Percentiles rank a stretch among this genome's conserved stretches.
Evolutionary conservation across 2,329 filamentous ascomycete genomes (phyloP).

Genomic region (Colletotrichum sp.): DNA sequence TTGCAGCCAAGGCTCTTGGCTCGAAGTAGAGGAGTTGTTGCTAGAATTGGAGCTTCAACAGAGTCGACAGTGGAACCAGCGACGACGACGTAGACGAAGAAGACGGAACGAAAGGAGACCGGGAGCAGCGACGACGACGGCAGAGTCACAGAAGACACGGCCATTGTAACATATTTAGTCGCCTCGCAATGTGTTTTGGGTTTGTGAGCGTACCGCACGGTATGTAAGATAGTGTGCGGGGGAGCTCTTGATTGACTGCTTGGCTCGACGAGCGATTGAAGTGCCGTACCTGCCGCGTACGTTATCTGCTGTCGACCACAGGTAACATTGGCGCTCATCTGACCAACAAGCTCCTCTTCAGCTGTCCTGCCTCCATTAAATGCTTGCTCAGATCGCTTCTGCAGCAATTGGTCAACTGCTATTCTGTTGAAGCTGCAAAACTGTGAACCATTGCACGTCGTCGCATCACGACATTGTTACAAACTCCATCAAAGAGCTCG

Average conservation of each 20-base stretch:
- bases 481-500: background rate
- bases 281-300: background rate
- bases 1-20: conserved; percentile 12
- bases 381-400: background rate
- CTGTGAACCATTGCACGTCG: background rate
- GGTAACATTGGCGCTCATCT: background rate
- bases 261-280: background rate
- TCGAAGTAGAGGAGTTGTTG: background rate
- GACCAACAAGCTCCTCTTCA: background rate
- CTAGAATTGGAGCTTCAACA: background rate
- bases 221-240: background rate
- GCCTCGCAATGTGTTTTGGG: background rate
- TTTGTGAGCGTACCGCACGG: background rate
- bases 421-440: background rate
- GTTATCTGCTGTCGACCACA: background rate
- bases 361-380: background rate
- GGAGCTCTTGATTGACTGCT: background rate
- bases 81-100: background rate
- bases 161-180: background rate
- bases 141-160: background rate
- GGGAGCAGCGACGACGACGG: background rate
- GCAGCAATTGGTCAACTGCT: background rate
- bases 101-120: background rate
- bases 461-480: background rate
- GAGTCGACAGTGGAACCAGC: background rate